Conservation (phyloP, 345 rosid genomes). For the Moricandia moricandioides region DNA sequence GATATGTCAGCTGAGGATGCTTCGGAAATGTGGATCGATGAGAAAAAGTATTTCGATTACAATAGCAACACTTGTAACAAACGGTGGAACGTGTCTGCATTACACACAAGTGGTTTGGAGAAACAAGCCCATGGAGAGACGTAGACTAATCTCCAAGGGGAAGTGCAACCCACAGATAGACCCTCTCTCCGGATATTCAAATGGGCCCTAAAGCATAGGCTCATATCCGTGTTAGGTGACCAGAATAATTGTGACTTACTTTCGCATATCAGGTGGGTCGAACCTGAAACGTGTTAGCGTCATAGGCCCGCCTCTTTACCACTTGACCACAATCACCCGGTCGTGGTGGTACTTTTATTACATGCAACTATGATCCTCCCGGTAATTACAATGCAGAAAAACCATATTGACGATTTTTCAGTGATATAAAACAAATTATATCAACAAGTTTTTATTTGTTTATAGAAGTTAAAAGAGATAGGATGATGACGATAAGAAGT, state of each 20-base stretch:
- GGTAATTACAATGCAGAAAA: slow-evolving; percentile 31
- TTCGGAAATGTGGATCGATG: slow-evolving; percentile 39
- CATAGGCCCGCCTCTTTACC: too few species aligned
- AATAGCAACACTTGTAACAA: slow-evolving; percentile 34
- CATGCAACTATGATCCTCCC: slow-evolving; percentile 57
- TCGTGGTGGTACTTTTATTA: slow-evolving; percentile 53
- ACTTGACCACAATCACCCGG: too few species aligned
- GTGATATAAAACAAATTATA: neutral
- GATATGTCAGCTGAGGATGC: slow-evolving; percentile 36
- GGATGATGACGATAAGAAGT: neutral
- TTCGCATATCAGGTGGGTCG: too few species aligned
- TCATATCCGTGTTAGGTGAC: too few species aligned
- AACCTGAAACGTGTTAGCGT: too few species aligned
- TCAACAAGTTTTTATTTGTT: neutral
- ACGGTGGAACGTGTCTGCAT: slow-evolving; percentile 32
- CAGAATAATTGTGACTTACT: too few species aligned
- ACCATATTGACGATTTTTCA: slow-evolving; percentile 32
- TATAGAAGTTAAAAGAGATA: neutral
- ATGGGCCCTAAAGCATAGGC: too few species aligned
- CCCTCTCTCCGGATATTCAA: too few species aligned
- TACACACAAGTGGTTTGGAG: slow-evolving; percentile 39
- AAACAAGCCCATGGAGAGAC: too few species aligned
- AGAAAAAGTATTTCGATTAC: slow-evolving; percentile 27
- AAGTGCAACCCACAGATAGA: too few species aligned
- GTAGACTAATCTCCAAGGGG: too few species aligned